A percentile compares a stretch with the other conserved stretches of the same genome.
phyloP scores from a whole-genome alignment of 257 asterid genomes.

The Solanum peruvianum region DNA sequence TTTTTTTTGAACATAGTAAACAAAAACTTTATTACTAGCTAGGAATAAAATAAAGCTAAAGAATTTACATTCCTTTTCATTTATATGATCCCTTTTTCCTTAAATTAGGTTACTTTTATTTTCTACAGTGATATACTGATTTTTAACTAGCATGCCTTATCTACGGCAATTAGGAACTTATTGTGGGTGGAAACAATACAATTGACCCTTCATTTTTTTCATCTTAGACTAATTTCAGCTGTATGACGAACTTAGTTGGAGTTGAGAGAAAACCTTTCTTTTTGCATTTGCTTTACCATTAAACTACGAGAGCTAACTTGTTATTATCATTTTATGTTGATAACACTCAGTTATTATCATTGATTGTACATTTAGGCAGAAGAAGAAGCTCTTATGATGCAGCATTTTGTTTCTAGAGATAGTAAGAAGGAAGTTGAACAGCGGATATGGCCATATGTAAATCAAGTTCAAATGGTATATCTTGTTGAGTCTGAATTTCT shows the following conservation, averaged over 20 bases:
- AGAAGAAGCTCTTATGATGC: constrained; percentile 91
- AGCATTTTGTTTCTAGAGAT: constrained; percentile 48
- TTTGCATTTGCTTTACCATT: background rate
- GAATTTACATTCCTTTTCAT: background rate
- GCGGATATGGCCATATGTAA: constrained; percentile 53
- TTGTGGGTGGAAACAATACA: background rate
- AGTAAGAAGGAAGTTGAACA: constrained; percentile 51
- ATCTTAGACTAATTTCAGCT: background rate
- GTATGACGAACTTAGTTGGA: background rate
- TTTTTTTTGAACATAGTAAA: background rate
- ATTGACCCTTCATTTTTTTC: background rate
- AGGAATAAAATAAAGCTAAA: background rate
- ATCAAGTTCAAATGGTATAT: constrained; percentile 63
- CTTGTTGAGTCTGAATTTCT: background rate
- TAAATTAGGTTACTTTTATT: background rate
- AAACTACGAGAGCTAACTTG: background rate
- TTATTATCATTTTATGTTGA: background rate
- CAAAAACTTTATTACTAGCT: background rate
- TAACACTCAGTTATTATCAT: background rate
- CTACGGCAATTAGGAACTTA: background rate
- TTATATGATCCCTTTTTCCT: background rate
- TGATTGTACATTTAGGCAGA: constrained; percentile 54
- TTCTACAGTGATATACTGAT: background rate
- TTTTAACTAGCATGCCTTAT: background rate
- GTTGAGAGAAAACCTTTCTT: background rate